phyloP scores from a whole-genome alignment of 257 asterid genomes.

The Euphrasia confusa region DNA sequence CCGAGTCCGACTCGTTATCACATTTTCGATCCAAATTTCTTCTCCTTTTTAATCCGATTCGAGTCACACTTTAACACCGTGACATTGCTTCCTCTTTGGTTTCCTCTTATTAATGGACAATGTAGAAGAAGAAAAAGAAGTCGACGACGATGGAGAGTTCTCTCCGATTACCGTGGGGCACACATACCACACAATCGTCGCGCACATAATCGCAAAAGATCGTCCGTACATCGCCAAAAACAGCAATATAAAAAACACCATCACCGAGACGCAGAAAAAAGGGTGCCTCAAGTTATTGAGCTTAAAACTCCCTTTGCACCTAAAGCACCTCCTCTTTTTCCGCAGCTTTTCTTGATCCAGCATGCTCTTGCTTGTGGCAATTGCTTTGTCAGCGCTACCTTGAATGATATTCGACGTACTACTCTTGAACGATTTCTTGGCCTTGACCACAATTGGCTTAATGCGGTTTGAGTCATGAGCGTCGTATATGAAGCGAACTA shows the following conservation, averaged over 20 bases:
- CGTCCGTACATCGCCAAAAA: slow-evolving; percentile 41
- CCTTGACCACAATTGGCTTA: slow-evolving; percentile 48
- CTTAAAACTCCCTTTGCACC: slow-evolving; percentile 26
- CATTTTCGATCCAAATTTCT: too few species aligned
- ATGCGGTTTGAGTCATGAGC: slow-evolving; percentile 32
- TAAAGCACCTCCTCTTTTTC: slow-evolving; percentile 21
- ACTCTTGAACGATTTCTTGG: slow-evolving; percentile 12
- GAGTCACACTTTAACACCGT: too few species aligned
- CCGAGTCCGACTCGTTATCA: too few species aligned
- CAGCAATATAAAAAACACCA: slow-evolving; percentile 37
- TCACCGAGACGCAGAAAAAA: slow-evolving; percentile 25
- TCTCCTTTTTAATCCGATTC: too few species aligned
- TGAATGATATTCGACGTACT: background rate
- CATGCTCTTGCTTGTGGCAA: background rate
- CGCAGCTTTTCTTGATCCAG: background rate
- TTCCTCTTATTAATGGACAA: slow-evolving; percentile 22
- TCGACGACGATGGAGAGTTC: slow-evolving; percentile 11
- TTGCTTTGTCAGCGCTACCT: background rate
- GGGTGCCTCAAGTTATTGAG: slow-evolving; percentile 30
- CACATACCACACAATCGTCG: slow-evolving; percentile 56
- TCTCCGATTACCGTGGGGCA: slow-evolving; percentile 32
- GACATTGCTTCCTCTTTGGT: slow-evolving; percentile 31
- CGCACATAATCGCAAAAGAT: slow-evolving; percentile 56
- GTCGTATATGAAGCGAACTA: slow-evolving; percentile 51
- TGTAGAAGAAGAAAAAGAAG: background rate